phyloP scores from a whole-genome alignment of 78 protist species.

The Dictyostelium brefeldianum region DNA sequence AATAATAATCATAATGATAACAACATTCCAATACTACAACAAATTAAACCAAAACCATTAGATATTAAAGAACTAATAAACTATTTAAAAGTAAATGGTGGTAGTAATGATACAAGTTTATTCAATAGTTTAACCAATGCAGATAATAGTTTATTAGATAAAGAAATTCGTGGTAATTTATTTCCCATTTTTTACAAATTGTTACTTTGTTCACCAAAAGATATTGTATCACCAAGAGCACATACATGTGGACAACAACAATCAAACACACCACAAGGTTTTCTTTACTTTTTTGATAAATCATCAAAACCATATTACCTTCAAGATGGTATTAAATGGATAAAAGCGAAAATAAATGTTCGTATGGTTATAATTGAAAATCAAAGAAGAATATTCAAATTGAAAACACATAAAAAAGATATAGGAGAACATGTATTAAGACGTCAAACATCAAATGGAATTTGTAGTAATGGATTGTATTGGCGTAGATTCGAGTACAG shows the following conservation, averaged over 20 bases:
- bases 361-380: conserved; percentile 64
- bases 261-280: conserved; percentile 35
- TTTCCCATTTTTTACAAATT: conserved; percentile 55
- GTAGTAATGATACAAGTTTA: background rate
- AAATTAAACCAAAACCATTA: conserved; percentile 8
- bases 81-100: background rate
- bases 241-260: background rate
- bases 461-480: conserved; percentile 36
- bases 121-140: background rate
- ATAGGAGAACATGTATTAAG: conserved; percentile 66
- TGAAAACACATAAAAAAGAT: conserved; percentile 82
- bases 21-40: background rate
- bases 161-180: conserved; percentile 44
- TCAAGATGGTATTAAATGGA: conserved; percentile 78
- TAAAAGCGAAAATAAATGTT: conserved; percentile 69
- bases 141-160: conserved; percentile 40
- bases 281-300: conserved; percentile 69
- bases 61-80: conserved; percentile 22
- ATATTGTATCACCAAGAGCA: background rate
- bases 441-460: conserved; percentile 66
- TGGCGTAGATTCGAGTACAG: conserved; percentile 80
- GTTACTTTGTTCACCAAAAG: conserved; percentile 19
- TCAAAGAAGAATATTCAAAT: conserved; percentile 25
- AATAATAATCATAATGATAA: background rate
- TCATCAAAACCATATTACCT: conserved; percentile 14